These are phyloP conservation scores for Pyrenophora teres DNA, from an alignment of 2,329 filamentous ascomycete genomes.

Conservation along the genomic window DNA sequence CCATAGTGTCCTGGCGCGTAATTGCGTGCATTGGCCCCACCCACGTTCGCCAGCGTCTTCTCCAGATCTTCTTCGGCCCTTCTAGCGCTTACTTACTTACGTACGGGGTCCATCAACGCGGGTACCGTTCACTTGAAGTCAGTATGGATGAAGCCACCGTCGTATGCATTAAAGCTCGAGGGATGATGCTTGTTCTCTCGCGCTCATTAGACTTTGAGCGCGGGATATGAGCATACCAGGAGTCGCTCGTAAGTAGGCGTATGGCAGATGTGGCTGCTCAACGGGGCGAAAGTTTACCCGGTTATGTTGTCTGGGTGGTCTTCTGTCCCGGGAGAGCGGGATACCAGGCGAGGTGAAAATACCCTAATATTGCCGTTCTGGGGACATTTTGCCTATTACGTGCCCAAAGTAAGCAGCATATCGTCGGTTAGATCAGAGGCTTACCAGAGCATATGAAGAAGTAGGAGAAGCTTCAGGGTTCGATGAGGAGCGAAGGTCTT, in stretches of 20 bases:
- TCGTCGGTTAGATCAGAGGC: not conserved
- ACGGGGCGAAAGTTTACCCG: slow-evolving; percentile 2
- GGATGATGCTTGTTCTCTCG: slow-evolving; percentile 5
- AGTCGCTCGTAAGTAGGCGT: too few relatives aligned
- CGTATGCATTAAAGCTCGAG: slow-evolving; percentile 10
- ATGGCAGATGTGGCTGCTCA: too few relatives aligned
- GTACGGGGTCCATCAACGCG: slow-evolving; percentile 16
- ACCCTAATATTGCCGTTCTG: slow-evolving; percentile 10
- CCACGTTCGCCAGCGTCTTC: slow-evolving; percentile 13
- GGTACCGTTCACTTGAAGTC: slow-evolving; percentile 17
- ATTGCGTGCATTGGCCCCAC: slow-evolving; percentile 14
- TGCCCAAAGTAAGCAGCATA: not conserved
- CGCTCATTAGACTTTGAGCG: too few relatives aligned
- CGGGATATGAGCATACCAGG: not conserved
- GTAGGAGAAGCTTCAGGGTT: too few relatives aligned
- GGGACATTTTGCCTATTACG: not conserved
- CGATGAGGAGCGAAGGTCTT: too few relatives aligned
- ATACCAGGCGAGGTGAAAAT: not conserved
- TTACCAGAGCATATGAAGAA: too few relatives aligned
- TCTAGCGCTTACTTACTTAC: slow-evolving; percentile 20
- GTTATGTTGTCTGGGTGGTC: not conserved
- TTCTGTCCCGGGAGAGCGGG: slow-evolving; percentile 1
- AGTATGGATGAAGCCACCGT: slow-evolving; percentile 7
- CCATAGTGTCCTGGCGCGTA: slow-evolving; percentile 16
- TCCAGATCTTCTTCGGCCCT: slow-evolving; percentile 24